A percentile compares a stretch with the other conserved stretches of the same genome.
Evolutionary conservation across 208 protist genomes (phyloP).

Genomic region (Histomonas meleagridis): DNA sequence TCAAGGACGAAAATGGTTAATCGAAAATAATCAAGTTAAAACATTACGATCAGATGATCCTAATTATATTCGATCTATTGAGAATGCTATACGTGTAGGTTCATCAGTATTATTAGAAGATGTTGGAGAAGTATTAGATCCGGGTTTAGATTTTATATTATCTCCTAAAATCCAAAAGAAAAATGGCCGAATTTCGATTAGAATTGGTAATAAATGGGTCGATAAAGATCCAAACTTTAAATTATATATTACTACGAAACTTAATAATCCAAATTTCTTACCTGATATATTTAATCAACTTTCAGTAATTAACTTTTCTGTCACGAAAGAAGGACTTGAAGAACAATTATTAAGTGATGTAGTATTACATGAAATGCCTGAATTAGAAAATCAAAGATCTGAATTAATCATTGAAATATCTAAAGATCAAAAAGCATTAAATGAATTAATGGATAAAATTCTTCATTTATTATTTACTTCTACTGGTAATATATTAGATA

Average conservation of each 20-base stretch:
- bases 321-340: conserved; percentile 58
- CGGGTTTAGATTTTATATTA: conserved; percentile 74
- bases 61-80: conserved; percentile 71
- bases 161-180: conserved; percentile 30
- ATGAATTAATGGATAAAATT: conserved; percentile 76
- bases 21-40: conserved; percentile 34
- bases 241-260: conserved; percentile 65
- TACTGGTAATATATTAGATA: conserved; percentile 81
- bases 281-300: conserved; percentile 65
- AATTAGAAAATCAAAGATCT: conserved; percentile 60
- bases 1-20: conserved; percentile 88
- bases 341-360: conserved; percentile 59
- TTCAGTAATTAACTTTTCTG: conserved; percentile 66
- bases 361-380: conserved; percentile 54
- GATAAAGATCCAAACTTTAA: conserved; percentile 60
- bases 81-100: conserved; percentile 74
- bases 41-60: conserved; percentile 51
- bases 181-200: conserved; percentile 52
- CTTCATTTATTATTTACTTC: conserved; percentile 70
- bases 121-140: conserved; percentile 76
- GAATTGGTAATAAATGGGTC: conserved; percentile 59
- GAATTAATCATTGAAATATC: conserved; percentile 77
- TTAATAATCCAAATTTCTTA: conserved; percentile 61
- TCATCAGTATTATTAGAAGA: conserved; percentile 76
- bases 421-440: conserved; percentile 75